Evolutionary conservation across 2,329 filamentous ascomycete species (phyloP), one percentile per base, ranked within the genome.

Genomic region (Arthrobotrys entomopaga): DNA sequence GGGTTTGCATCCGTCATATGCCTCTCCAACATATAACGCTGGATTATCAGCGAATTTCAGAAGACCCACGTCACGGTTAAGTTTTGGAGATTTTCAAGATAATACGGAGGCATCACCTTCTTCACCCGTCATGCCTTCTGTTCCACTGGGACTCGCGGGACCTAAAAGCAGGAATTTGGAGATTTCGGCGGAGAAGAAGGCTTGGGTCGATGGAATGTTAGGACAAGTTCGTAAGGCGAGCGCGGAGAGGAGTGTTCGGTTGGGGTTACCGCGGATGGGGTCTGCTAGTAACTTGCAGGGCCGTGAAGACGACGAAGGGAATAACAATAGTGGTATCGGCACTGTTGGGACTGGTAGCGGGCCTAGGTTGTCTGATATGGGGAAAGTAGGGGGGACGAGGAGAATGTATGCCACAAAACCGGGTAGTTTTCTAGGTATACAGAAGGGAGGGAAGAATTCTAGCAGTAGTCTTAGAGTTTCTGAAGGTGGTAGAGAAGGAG

Each of bases 201-300:
- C 89, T 43, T 95, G 91, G 91, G 90, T 95, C 8, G 90, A 93
- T 81, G 91, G 88, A 75, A 90, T 95, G 83, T 90, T 92, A 82
- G 90, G 91, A 79, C 90, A 91, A 79, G 91, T 93, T 46, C 87
- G 90, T 71, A 85, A 88, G 53, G 90, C 88, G 73, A 91, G 89
- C 79, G 86, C 86, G 65, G 88, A 88, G 80, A 52, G 69, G 29
- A 76, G 42, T 46, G 65, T 69, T 13, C 50, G 59, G 13, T 42
- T 70, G 19, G 71, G 71, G 4, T 20, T 70, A 6, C 56, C 46
- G 11, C 43, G 67, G 50, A 64, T 63, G 46, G 60, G 60, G 7
- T 61, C 65, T 5, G 29, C 56, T 20, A 49, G 40, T 19, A 74
- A 48, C 20, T n/a, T 65, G n/a, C 56, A 66, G 26, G 57, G 57